Percentiles rank a stretch among this genome's conserved stretches.
Conservation (phyloP, 164 flowering plant species). For the Vitis riparia region DNA sequence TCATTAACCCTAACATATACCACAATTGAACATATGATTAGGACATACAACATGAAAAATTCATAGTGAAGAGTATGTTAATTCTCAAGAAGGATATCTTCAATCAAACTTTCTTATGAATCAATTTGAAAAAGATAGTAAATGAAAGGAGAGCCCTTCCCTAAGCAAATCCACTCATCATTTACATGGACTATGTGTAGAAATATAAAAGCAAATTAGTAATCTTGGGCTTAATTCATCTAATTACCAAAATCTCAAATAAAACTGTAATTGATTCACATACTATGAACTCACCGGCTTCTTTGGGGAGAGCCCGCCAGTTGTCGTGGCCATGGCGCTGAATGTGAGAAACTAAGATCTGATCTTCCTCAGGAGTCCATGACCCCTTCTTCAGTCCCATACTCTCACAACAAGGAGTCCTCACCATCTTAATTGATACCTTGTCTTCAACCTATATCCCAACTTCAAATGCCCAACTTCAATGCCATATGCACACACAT, state of each 20-base stretch:
- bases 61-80: too few species aligned
- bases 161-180: too few species aligned
- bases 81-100: too few species aligned
- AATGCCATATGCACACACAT: background rate
- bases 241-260: background rate
- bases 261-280: too few species aligned
- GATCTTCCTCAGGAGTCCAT: conserved; percentile 33
- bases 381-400: conserved; percentile 36
- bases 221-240: too few species aligned
- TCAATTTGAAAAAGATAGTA: too few species aligned
- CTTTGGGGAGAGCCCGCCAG: conserved; percentile 37
- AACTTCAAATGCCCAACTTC: too few species aligned
- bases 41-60: too few species aligned
- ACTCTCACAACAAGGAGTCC: conserved; percentile 30
- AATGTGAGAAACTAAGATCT: conserved; percentile 19
- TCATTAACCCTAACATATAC: conserved; percentile 7
- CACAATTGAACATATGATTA: background rate
- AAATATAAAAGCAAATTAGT: too few species aligned
- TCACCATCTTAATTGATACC: conserved; percentile 8
- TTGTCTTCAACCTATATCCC: background rate
- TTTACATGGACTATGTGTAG: too few species aligned
- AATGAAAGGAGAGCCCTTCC: too few species aligned
- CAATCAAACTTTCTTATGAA: too few species aligned
- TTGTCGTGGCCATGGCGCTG: conserved; percentile 26
- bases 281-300: conserved; percentile 16